These are phyloP conservation scores for Flaveria trinervia DNA, from an alignment of 129 eudicot species.

Conservation along the genomic window DNA sequence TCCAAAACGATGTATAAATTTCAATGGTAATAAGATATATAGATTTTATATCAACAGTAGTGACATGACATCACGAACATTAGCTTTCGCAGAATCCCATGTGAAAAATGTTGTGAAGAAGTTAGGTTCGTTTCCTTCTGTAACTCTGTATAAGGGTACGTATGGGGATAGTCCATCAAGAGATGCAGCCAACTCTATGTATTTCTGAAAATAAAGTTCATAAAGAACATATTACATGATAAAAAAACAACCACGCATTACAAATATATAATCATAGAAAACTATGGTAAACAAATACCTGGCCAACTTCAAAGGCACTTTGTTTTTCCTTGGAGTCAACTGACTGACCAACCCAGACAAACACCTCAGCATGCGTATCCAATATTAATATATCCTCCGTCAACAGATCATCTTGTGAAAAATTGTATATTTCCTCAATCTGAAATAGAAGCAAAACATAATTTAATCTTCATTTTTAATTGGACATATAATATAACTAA, in stretches of 20 bases:
- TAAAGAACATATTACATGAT: constrained; percentile 4
- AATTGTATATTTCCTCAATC: constrained; percentile 94
- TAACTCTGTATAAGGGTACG: constrained; percentile 80
- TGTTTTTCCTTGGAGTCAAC: constrained; percentile 86
- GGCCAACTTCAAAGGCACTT: constrained; percentile 78
- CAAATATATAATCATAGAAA: constrained; percentile 11
- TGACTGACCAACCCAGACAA: constrained; percentile 96
- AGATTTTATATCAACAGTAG: background rate
- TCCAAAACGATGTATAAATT: constrained; percentile 1
- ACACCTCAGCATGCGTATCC: constrained; percentile 91
- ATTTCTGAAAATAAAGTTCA: constrained; percentile 59
- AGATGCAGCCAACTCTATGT: constrained; percentile 74
- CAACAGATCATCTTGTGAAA: constrained; percentile 92
- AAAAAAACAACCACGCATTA: background rate
- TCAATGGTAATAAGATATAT: constrained; percentile 9
- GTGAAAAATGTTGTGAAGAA: constrained; percentile 92
- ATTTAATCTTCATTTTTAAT: background rate
- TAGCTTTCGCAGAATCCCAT: constrained; percentile 96
- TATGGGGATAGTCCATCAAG: constrained; percentile 78
- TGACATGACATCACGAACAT: constrained; percentile 44
- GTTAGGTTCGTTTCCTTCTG: constrained; percentile 94
- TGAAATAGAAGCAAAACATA: constrained; percentile 24
- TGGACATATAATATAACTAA: background rate
- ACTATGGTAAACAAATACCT: constrained; percentile 48
- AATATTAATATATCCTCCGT: constrained; percentile 90